Percentiles rank a stretch among this genome's conserved stretches.
Conservation (phyloP, 768 basidiomycete species). For the Tylopilus balloui region DNA sequence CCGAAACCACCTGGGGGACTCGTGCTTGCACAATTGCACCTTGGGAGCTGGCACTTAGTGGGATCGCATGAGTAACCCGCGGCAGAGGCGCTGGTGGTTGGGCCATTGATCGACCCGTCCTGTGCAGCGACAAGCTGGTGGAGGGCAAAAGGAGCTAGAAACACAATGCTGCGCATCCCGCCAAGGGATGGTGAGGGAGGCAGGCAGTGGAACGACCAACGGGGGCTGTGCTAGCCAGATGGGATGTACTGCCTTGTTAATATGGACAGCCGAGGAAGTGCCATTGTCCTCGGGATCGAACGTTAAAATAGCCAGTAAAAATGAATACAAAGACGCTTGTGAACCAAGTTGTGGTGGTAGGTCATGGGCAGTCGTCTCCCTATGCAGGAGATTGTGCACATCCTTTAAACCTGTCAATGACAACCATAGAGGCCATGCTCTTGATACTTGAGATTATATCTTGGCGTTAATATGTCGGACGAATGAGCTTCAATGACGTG, state of each 20-base stretch:
- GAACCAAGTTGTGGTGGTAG: too few species aligned
- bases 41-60: not conserved
- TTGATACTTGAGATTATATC: not conserved
- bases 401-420: not conserved
- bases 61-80: not conserved
- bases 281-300: not conserved
- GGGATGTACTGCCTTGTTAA: not conserved
- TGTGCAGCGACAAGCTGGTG: not conserved
- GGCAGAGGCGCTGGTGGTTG: not conserved
- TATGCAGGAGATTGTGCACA: not conserved
- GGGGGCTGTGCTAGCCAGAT: not conserved
- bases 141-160: not conserved
- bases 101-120: not conserved
- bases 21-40: conserved; percentile 2
- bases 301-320: not conserved
- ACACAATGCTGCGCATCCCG: not conserved
- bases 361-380: not conserved
- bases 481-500: not conserved
- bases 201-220: not conserved
- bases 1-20: conserved; percentile 1
- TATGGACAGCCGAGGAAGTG: not conserved
- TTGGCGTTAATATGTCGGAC: not conserved
- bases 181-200: not conserved
- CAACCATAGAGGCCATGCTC: not conserved
- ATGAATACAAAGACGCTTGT: too few species aligned